Base-by-base conservation (phyloP, 225 moss, liverwort and hornwort species). In the Thuidium tamariscinum region DNA sequence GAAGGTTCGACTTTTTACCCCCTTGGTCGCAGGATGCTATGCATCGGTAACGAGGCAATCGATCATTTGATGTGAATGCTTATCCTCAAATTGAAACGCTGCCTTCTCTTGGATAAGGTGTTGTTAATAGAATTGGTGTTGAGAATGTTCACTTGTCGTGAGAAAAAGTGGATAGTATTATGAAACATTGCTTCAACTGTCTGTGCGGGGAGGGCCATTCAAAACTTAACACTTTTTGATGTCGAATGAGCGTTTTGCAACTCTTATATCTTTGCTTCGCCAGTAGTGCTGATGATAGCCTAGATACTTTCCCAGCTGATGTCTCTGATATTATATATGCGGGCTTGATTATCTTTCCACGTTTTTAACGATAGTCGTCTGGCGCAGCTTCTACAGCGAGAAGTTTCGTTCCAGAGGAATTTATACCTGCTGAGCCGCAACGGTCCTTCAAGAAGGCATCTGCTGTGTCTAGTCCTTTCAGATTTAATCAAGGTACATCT, bases 401-500 rank as follows among this genome's bases (percentile, higher is more conserved):
- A 82, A 63, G 27, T 63, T 77, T 85, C 9, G 56, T 87, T 77
- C 81, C 63, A 82, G 77, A 81, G 39, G 87, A 84, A 42, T 52
- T 80, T 69, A 29, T 29, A 80, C 77, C 87, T 84, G 81, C 76
- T 87, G 81, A 85, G 62, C 63, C 48, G 26, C 85, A 71, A 42
- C 81, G 49, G 22, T 55, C 81, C 85, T 77, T 77, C 82, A 85
- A 85, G 48, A 87, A 81, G 48, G 63, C 87, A 85, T 36, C 77
- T 82, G 13, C 77, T 54, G 70, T 73, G 15, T 79, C 87, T 82
- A 90, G 71, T 70, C 64, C 87, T 71, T 90, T 48, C 63, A 84
- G 64, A 85, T 82, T 46, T 36, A 81, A 48, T 87, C 77, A 90
- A 90, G 85, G 84, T 85, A 48, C 81, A 23, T 44, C 75, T 84